Evolutionary conservation across 805 yeast genomes (phyloP).

Genomic region (Isabelozyma gotoi): DNA sequence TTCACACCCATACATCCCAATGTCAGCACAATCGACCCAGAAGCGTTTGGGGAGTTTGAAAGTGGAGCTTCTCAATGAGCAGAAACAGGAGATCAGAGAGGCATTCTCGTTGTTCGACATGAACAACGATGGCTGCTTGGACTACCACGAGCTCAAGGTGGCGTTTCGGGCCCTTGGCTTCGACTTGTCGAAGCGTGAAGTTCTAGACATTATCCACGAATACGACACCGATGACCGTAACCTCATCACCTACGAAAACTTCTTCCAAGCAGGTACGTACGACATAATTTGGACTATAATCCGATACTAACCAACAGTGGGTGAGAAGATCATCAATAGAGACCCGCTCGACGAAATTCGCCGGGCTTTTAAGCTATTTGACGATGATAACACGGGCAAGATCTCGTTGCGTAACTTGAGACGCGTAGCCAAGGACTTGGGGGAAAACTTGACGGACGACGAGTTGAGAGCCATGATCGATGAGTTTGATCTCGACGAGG

Average conservation of each 20-base stretch:
- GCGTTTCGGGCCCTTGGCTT: constrained; percentile 94
- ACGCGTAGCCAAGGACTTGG: constrained; percentile 88
- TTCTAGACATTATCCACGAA: constrained; percentile 72
- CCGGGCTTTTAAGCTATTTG: constrained; percentile 87
- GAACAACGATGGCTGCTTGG: constrained; percentile 86
- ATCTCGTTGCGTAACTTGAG: constrained; percentile 79
- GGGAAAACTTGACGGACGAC: constrained; percentile 88
- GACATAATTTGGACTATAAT: neutral
- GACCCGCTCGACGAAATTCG: constrained; percentile 92
- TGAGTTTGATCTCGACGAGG: constrained; percentile 94
- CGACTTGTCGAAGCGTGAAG: constrained; percentile 73
- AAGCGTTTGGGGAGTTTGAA: constrained; percentile 45
- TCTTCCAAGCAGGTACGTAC: constrained; percentile 65
- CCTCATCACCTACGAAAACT: constrained; percentile 76
- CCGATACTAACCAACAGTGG: constrained; percentile 48
- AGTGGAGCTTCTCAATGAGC: constrained; percentile 76
- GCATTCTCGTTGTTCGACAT: constrained; percentile 90
- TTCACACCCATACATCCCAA: too few relatives aligned
- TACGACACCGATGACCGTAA: constrained; percentile 77
- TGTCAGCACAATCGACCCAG: constrained; percentile 8
- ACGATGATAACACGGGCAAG: constrained; percentile 84
- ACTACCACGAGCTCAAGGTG: constrained; percentile 90
- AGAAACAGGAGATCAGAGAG: constrained; percentile 86
- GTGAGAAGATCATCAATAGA: constrained; percentile 76
- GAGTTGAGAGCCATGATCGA: constrained; percentile 96